Evolutionary conservation across 768 basidiomycete species (phyloP).

Genomic region (Xanthoconium stramineum): DNA sequence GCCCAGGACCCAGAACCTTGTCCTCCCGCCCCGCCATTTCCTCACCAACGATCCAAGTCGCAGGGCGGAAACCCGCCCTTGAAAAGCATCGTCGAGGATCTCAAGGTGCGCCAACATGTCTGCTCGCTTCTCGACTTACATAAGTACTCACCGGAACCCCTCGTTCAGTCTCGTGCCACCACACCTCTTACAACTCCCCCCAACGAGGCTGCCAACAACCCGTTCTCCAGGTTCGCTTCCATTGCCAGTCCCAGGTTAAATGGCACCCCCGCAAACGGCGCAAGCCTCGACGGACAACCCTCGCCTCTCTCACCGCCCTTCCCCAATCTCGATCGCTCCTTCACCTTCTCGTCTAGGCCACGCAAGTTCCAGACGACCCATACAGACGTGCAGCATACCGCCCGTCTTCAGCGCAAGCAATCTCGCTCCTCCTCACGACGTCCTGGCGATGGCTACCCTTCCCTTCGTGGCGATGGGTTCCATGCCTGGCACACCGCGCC

Average conservation of each 20-base stretch:
- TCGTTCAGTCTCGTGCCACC: constrained; percentile 35
- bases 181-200: constrained; percentile 42
- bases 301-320: not conserved
- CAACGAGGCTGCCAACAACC: constrained; percentile 53
- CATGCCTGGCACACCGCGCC: constrained; percentile 45
- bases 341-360: constrained; percentile 22
- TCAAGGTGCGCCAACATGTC: constrained; percentile 45
- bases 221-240: constrained; percentile 50
- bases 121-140: not conserved
- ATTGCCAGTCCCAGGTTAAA: constrained; percentile 29
- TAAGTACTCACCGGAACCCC: too few species aligned
- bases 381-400: constrained; percentile 1
- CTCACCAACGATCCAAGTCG: constrained; percentile 19
- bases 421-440: constrained; percentile 54
- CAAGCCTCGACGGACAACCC: not conserved
- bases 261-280: constrained; percentile 14
- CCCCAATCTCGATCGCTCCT: constrained; percentile 25
- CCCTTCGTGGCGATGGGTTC: constrained; percentile 21
- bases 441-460: constrained; percentile 33
- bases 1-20: constrained; percentile 9
- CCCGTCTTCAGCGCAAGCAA: constrained; percentile 47
- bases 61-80: constrained; percentile 36
- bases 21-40: constrained; percentile 14
- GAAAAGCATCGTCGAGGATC: constrained; percentile 77
- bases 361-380: constrained; percentile 53